These are phyloP conservation scores for Calycina marina DNA, from an alignment of 2,329 filamentous ascomycete species.

Conservation along the genomic window DNA sequence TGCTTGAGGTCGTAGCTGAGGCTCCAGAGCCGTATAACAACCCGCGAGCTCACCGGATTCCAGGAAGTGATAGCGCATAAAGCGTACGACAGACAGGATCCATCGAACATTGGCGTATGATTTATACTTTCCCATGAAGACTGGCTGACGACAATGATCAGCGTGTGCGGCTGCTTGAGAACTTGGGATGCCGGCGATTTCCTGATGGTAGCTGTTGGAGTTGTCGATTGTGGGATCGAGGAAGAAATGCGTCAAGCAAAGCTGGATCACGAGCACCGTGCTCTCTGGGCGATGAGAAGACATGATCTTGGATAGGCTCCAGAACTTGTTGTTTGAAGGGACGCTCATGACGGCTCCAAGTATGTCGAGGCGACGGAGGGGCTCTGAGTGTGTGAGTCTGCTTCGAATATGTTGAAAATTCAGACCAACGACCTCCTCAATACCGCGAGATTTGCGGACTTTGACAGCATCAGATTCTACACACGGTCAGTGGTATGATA, in stretches of 20 bases:
- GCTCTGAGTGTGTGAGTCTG: no score
- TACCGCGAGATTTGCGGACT: no score
- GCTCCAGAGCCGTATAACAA: slow-evolving; percentile 23
- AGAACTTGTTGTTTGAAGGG: slow-evolving; percentile 4
- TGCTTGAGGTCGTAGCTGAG: slow-evolving; percentile 26
- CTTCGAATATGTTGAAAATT: no score
- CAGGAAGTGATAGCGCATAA: slow-evolving; percentile 35
- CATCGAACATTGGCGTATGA: slow-evolving; percentile 29
- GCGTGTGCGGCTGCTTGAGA: slow-evolving; percentile 32
- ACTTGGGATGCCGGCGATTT: slow-evolving; percentile 23
- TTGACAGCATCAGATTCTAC: no score
- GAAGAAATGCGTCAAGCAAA: slow-evolving; percentile 16
- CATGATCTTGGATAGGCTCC: slow-evolving; percentile 1
- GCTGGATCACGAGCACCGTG: slow-evolving; percentile 14
- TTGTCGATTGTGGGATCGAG: slow-evolving; percentile 1
- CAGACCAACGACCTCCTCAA: no score
- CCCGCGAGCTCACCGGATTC: slow-evolving; percentile 25
- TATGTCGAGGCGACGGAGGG: slow-evolving; percentile 15
- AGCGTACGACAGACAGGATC: slow-evolving; percentile 33
- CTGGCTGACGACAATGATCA: slow-evolving; percentile 19
- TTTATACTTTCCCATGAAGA: slow-evolving; percentile 27
- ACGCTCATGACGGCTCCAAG: slow-evolving; percentile 15
- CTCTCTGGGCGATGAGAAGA: slow-evolving; percentile 4
- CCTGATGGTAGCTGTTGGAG: slow-evolving; percentile 19
- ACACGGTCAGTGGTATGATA: no score